Evolutionary conservation across 2,329 filamentous ascomycete species (phyloP).

Genomic region (Cercospora sp.): DNA sequence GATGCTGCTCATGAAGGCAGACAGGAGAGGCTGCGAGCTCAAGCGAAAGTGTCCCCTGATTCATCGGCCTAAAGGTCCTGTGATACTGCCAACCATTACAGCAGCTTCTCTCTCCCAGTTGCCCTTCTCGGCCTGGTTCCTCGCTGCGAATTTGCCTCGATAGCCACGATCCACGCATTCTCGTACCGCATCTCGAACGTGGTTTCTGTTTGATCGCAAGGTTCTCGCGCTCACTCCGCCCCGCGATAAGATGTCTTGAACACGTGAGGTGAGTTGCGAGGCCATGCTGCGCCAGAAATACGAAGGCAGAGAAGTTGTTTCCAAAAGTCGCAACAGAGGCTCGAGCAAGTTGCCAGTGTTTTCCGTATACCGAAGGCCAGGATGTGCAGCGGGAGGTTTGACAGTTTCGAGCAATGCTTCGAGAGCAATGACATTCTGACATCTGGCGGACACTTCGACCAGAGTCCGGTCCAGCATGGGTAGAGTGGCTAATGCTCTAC

Average conservation of each 20-base stretch:
- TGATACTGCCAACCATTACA: slow-evolving; percentile 87
- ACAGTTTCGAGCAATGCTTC: slow-evolving; percentile 72
- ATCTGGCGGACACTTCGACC: slow-evolving; percentile 76
- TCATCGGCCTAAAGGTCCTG: slow-evolving; percentile 52
- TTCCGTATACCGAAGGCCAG: slow-evolving; percentile 52
- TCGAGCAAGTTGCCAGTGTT: slow-evolving; percentile 61
- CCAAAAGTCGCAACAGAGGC: slow-evolving; percentile 69
- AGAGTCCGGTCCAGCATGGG: slow-evolving; percentile 80
- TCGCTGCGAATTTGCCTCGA: slow-evolving; percentile 40
- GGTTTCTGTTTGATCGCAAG: slow-evolving; percentile 71
- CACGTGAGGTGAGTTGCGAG: slow-evolving; percentile 69
- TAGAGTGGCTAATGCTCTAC: slow-evolving; percentile 74
- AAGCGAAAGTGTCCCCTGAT: neutral
- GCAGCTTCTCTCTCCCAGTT: slow-evolving; percentile 89
- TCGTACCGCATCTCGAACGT: slow-evolving; percentile 72
- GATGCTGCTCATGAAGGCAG: neutral
- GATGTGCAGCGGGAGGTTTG: slow-evolving; percentile 65
- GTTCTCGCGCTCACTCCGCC: slow-evolving; percentile 84
- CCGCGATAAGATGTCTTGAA: slow-evolving; percentile 79
- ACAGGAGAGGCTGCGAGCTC: neutral
- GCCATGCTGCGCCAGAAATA: slow-evolving; percentile 95
- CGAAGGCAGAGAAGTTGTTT: slow-evolving; percentile 81
- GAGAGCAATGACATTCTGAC: slow-evolving; percentile 87
- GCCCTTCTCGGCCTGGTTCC: slow-evolving; percentile 44
- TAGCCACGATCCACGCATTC: slow-evolving; percentile 78